phyloP scores from a whole-genome alignment of 139 green algal genomes.

The Microglena sp. region DNA sequence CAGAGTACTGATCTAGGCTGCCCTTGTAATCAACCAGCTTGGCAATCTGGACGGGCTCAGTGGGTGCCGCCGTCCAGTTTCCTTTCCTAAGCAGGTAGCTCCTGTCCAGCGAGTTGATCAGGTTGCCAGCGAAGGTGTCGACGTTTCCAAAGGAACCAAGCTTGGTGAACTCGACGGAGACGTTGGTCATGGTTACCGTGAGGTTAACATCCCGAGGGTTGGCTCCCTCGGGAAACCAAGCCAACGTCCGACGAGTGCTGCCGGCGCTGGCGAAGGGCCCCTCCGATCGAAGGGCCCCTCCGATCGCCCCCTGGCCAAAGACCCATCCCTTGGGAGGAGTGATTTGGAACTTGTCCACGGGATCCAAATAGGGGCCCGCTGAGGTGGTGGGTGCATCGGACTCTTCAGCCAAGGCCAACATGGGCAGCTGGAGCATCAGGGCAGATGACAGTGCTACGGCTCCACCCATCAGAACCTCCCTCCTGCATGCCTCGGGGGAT shows the following conservation, averaged over 20 bases:
- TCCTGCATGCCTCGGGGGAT: too few relatives aligned
- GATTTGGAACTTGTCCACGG: background rate
- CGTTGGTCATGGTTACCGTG: conserved; percentile 27
- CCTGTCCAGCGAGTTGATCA: conserved; percentile 39
- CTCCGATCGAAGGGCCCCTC: background rate
- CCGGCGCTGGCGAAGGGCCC: background rate
- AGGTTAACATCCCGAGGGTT: conserved; percentile 23
- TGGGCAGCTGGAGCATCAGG: background rate
- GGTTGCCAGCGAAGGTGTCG: conserved; percentile 19
- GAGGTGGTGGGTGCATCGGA: background rate
- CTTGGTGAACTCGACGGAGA: conserved; percentile 21
- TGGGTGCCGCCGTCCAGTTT: background rate
- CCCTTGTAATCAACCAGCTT: conserved; percentile 24
- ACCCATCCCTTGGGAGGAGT: background rate
- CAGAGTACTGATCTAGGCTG: conserved; percentile 8
- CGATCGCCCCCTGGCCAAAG: background rate
- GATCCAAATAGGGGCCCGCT: background rate
- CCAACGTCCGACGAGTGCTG: conserved; percentile 23
- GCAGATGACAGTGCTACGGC: too few relatives aligned
- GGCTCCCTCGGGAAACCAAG: conserved; percentile 18
- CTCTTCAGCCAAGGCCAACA: background rate
- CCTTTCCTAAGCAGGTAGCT: conserved; percentile 21
- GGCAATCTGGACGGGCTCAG: conserved; percentile 30
- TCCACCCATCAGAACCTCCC: too few relatives aligned
- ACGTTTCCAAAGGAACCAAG: background rate